These are phyloP conservation scores for Pinus taeda DNA, from an alignment of 75 land plant species.

Conservation along the genomic window DNA sequence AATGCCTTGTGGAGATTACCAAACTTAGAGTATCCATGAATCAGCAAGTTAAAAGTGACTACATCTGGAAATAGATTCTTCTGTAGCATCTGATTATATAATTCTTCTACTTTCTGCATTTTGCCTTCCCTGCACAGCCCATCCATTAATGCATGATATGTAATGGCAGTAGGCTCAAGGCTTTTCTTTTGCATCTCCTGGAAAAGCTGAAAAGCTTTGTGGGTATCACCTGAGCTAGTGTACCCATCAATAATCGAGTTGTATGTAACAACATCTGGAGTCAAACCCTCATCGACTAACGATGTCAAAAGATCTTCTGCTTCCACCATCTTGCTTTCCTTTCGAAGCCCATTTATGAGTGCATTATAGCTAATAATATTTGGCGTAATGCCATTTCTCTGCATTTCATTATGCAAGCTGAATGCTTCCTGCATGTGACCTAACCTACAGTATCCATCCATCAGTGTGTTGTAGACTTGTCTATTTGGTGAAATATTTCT, in stretches of 20 bases:
- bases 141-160: conserved; percentile 43
- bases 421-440: conserved; percentile 37
- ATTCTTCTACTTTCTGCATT: conserved; percentile 24
- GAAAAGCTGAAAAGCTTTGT: conserved; percentile 33
- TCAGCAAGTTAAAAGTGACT: conserved; percentile 43
- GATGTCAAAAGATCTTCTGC: conserved; percentile 43
- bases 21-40: conserved; percentile 45
- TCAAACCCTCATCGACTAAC: conserved; percentile 25
- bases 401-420: conserved; percentile 37
- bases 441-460: conserved; percentile 32
- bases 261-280: conserved; percentile 51
- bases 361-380: conserved; percentile 55
- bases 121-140: conserved; percentile 29
- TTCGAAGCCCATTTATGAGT: conserved; percentile 52
- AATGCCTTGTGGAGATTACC: conserved; percentile 52
- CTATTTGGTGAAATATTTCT: conserved; percentile 40
- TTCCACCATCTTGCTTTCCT: conserved; percentile 26
- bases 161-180: conserved; percentile 33
- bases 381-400: conserved; percentile 31
- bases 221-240: conserved; percentile 18
- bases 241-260: conserved; percentile 56
- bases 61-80: conserved; percentile 29
- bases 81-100: conserved; percentile 33
- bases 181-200: conserved; percentile 30
- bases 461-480: conserved; percentile 47